Evolutionary conservation across 129 eudicot species (phyloP).

Genomic region (Heracleum sosnowskyi): DNA sequence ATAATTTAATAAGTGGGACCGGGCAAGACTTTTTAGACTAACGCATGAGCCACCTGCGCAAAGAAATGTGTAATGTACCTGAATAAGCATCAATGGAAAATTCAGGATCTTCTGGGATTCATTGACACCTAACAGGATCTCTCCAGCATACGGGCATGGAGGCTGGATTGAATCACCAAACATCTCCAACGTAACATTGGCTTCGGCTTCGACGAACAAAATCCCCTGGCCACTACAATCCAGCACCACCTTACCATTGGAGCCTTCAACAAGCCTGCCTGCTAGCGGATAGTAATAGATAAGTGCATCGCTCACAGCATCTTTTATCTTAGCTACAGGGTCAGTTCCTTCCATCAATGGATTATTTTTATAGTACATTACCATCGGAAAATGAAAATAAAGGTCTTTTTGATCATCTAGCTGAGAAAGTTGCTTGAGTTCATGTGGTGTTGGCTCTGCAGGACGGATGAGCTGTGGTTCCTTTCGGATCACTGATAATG

Average conservation of each 20-base stretch:
- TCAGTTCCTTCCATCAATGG: conserved; percentile 14
- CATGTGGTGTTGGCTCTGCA: conserved; percentile 25
- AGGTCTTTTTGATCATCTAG: conserved; percentile 29
- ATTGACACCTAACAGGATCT: conserved; percentile 31
- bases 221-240: conserved; percentile 36
- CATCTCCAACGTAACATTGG: conserved; percentile 22
- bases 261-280: conserved; percentile 31
- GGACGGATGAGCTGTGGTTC: conserved; percentile 28
- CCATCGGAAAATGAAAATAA: conserved; percentile 15
- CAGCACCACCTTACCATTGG: conserved; percentile 18
- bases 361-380: conserved; percentile 15
- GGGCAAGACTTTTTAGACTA: too few relatives aligned
- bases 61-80: not conserved
- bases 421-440: conserved; percentile 32
- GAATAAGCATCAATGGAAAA: conserved; percentile 31
- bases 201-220: conserved; percentile 38
- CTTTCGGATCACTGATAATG: conserved; percentile 13
- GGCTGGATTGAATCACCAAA: conserved; percentile 24
- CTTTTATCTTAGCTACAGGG: conserved; percentile 22
- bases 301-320: conserved; percentile 26
- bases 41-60: too few relatives aligned
- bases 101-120: conserved; percentile 13
- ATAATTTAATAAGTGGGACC: too few relatives aligned
- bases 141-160: conserved; percentile 25
- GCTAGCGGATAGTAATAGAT: conserved; percentile 41